phyloP scores from a whole-genome alignment of 129 eudicot species.

The Artemisia annua region DNA sequence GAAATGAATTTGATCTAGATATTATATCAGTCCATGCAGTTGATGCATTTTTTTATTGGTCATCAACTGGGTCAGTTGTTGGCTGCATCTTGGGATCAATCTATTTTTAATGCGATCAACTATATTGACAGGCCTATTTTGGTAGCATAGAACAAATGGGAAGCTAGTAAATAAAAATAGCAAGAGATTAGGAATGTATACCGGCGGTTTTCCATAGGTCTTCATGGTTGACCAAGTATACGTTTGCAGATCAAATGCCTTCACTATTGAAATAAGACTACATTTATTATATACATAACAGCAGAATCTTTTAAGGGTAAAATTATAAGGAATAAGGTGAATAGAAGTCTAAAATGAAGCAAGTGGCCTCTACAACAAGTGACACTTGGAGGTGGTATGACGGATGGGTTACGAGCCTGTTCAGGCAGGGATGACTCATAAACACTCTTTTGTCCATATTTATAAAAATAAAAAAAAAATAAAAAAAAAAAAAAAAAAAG shows the following conservation, averaged over 20 bases:
- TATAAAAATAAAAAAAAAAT: neutral
- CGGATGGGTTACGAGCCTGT: neutral
- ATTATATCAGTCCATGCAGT: slow-evolving; percentile 9
- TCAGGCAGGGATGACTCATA: neutral
- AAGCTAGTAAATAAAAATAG: slow-evolving; percentile 2
- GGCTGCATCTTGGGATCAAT: slow-evolving; percentile 3
- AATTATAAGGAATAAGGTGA: neutral
- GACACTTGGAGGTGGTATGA: neutral
- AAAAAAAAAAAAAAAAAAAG: too few relatives aligned
- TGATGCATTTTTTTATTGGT: neutral
- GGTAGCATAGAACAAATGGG: neutral
- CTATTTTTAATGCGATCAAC: neutral
- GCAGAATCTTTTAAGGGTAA: neutral
- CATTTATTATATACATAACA: slow-evolving; percentile 1
- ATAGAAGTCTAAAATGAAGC: slow-evolving; percentile 12
- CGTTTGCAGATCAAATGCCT: slow-evolving; percentile 86
- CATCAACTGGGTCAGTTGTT: too few relatives aligned
- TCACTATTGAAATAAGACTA: slow-evolving; percentile 48
- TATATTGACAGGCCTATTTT: neutral
- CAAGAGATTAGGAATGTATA: slow-evolving; percentile 33
- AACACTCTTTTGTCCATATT: neutral
- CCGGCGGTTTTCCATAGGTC: slow-evolving; percentile 99
- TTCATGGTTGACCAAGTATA: slow-evolving; percentile 82
- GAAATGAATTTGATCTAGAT: slow-evolving; percentile 3
- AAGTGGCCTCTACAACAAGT: neutral